phyloP scores from a whole-genome alignment of 164 flowering plant species.

The Umbellularia californica region DNA sequence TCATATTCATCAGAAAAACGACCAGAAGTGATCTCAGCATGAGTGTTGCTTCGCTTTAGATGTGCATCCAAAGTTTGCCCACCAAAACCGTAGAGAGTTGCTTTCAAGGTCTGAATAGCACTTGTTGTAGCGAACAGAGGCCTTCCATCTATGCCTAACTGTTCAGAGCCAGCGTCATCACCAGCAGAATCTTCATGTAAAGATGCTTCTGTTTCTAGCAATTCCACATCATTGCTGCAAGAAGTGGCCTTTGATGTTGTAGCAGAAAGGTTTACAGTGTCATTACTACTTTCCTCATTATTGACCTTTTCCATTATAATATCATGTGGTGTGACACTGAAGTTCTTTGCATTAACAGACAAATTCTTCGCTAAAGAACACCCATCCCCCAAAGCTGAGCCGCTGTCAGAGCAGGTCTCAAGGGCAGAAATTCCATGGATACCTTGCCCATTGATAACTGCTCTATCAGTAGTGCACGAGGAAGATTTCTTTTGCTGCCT shows the following conservation, averaged over 20 bases:
- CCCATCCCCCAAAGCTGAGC: neutral
- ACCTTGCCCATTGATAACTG: neutral
- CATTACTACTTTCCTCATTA: slow-evolving; percentile 10
- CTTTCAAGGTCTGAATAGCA: slow-evolving; percentile 2
- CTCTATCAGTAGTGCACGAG: neutral
- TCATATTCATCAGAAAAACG: slow-evolving; percentile 13
- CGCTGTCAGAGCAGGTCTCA: neutral
- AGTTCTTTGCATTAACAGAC: neutral
- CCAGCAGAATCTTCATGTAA: slow-evolving; percentile 9
- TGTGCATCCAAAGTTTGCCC: slow-evolving; percentile 9
- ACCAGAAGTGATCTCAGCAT: slow-evolving; percentile 15
- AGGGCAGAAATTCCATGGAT: neutral
- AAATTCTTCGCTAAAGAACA: neutral
- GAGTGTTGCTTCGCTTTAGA: neutral
- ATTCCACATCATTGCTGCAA: slow-evolving; percentile 13
- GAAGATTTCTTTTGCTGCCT: neutral
- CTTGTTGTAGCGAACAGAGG: neutral
- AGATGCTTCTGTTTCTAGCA: slow-evolving; percentile 17
- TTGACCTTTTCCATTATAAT: slow-evolving; percentile 19
- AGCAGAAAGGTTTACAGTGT: slow-evolving; percentile 14
- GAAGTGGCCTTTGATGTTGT: slow-evolving; percentile 7
- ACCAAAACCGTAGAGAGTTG: slow-evolving; percentile 2
- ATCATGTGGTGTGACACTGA: slow-evolving; percentile 7
- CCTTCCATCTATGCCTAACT: neutral
- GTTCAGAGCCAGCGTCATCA: neutral